Base-by-base conservation (phyloP, 805 yeast species). In the Limtongozyma cylindracea region DNA sequence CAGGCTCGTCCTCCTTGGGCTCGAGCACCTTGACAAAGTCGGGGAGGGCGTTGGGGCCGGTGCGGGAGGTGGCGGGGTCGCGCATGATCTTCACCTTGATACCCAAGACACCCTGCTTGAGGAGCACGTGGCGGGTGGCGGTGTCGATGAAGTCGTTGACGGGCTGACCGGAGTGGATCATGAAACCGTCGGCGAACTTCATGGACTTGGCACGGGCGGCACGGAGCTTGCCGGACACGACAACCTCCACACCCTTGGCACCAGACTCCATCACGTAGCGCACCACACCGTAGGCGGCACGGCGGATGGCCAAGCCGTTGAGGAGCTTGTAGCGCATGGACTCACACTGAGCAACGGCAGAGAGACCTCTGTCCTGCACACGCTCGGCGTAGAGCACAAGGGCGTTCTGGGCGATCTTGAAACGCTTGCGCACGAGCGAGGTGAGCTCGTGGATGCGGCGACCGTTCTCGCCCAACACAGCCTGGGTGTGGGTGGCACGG, bases 81-180 rank as follows among this genome's bases (percentile, higher is more conserved):
- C 77, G 78, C 98, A 88, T 88, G 53, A 88, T 88, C 73, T 88
- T 88, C 49, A 88, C 96, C 72, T 77, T 84, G 56, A 88, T 72
- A 72, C 98, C 98, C 52, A 88, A 70, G 38, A 88, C 96, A 78
- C 98, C 98, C 66, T 88, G 96, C 70, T 96, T 82, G 68, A 88
- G 73, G 55, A 88, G 67, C 46, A 84, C 96, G 84, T 88, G 96
- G 64, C 98, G 82, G 56, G 92, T 82, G 45, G 98, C 98, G 52
- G 69, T 61, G 61, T 88, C 98, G 52, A 88, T 88, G 73, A 88
- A 88, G 54, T 88, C 98, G 43, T 64, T 70, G 56, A 84, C 88
- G 62, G 98, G 98, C 68, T 88, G 98, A 77, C 98, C 98, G 49
- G 95, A 80, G 88, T 88, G 98, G 70, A 88, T 88, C 88, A 88